A percentile compares a stretch with the other conserved stretches of the same genome.
These are phyloP conservation scores for Aureobasidium sp. DNA, from an alignment of 2,329 filamentous ascomycete species.

Conservation along the genomic window DNA sequence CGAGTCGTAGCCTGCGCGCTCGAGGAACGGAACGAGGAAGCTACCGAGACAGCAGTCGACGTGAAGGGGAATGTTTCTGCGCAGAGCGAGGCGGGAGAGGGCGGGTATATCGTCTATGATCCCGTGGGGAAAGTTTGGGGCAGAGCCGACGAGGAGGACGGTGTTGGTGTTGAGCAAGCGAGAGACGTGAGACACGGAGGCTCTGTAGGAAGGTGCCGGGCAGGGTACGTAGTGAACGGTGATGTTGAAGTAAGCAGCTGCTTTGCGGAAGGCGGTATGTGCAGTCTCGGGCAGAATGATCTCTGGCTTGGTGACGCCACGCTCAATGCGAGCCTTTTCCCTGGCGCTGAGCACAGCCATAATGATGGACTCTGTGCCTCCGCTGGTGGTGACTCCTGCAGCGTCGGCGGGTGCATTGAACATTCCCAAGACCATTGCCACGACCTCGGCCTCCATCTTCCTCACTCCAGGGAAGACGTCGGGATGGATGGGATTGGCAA, in stretches of 20 bases:
- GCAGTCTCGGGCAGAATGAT: conserved; percentile 95
- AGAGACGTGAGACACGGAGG: conserved; percentile 66
- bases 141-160: conserved; percentile 82
- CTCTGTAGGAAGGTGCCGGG: conserved; percentile 76
- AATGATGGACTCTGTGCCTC: conserved; percentile 91
- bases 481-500: conserved; percentile 92
- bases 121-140: conserved; percentile 95
- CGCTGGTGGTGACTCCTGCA: conserved; percentile 82
- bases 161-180: conserved; percentile 93
- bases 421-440: conserved; percentile 72
- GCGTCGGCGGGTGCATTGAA: conserved; percentile 84
- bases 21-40: conserved; percentile 86
- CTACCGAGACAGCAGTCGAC: conserved; percentile 97
- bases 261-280: conserved; percentile 95
- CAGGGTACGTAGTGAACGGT: conserved; percentile 83
- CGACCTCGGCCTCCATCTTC: conserved; percentile 98
- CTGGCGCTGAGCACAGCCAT: conserved; percentile 89
- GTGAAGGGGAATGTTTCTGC: conserved; percentile 76
- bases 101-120: conserved; percentile 91
- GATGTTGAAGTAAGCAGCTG: conserved; percentile 92
- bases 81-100: conserved; percentile 72
- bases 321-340: conserved; percentile 78
- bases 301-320: conserved; percentile 83
- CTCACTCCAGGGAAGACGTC: conserved; percentile 96
- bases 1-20: conserved; percentile 85